Conservation (phyloP, 2,329 filamentous ascomycete genomes). For the Sporothrix luriei region DNA sequence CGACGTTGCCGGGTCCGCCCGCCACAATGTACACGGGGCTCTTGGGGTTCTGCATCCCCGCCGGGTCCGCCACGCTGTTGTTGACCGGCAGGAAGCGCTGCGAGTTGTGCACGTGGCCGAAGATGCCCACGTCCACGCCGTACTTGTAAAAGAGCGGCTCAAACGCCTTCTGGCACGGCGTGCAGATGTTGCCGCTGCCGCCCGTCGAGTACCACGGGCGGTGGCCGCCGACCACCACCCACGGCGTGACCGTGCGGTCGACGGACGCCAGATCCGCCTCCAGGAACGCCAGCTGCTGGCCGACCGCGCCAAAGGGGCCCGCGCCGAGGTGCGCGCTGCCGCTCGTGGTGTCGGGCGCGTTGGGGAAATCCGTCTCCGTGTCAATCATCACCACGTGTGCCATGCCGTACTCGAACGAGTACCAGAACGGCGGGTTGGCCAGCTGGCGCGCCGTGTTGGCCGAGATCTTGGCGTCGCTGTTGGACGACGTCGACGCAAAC, state of each 20-base stretch:
- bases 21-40: slow-evolving; percentile 59
- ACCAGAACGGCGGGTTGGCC: slow-evolving; percentile 60
- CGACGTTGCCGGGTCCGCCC: slow-evolving; percentile 60
- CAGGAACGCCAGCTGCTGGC: slow-evolving; percentile 59
- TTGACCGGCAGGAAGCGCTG: slow-evolving; percentile 54
- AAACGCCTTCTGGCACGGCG: slow-evolving; percentile 55
- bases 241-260: slow-evolving; percentile 58
- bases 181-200: slow-evolving; percentile 43
- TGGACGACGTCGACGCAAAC: slow-evolving; percentile 53
- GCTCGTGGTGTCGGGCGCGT: slow-evolving; percentile 49
- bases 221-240: slow-evolving; percentile 52
- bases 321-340: slow-evolving; percentile 46
- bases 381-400: slow-evolving; percentile 58
- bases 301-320: slow-evolving; percentile 53
- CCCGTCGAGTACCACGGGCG: slow-evolving; percentile 53
- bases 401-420: slow-evolving; percentile 63
- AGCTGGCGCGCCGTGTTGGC: slow-evolving; percentile 51
- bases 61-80: slow-evolving; percentile 44
- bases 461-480: slow-evolving; percentile 46
- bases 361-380: slow-evolving; percentile 59
- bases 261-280: slow-evolving; percentile 59
- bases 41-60: slow-evolving; percentile 45
- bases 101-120: slow-evolving; percentile 62
- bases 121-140: slow-evolving; percentile 59
- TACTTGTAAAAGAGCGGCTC: slow-evolving; percentile 58